Base-by-base conservation (phyloP, 306 rosid genomes). In the Cajanus cajan region DNA sequence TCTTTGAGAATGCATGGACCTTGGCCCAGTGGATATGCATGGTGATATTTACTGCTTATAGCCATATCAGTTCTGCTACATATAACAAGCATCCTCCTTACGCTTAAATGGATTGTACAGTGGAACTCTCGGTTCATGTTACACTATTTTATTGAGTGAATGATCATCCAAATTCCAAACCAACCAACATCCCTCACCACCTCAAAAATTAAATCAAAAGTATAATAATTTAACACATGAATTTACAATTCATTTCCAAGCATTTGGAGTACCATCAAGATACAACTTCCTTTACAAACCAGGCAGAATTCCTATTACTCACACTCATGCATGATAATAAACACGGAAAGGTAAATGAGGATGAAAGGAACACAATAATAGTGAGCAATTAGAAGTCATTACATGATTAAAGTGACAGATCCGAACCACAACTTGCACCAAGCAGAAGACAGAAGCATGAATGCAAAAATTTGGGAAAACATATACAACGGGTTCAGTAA, bases 351-450 rank as follows among this genome's bases (percentile, higher is more conserved):
- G 25, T 5, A 51, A 15, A 71, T 44, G 16, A 43, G 51, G 57
- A 55, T 18, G 67, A 44, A 58, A 50, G 21, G 24, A 33, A 31
- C 43, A n/a, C 31, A 58, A 11, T 40, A 50, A 5, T 45, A 55
- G 13, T 14, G 40, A 31, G 51, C 24, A 70, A 76, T 24, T 39
- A 44, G 79, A 71, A 36, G 61, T 25, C 63, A 55, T 11, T n/a
- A 82, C 14, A 37, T 45, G 78, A 78, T 24, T 64, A 68, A 68
- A 67, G 66, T 59, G 40, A 77, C 18, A 18, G 67, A 77, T 34
- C 78, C 51, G 80, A 78, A 44, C 82, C 59, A 84, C 34, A 82
- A 61, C 71, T 65, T 25, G 66, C 55, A 69, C 67, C 65, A 71
- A 66, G 22, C 51, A 36, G 34, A 75, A 76, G 79, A 82, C 28